Percentiles rank a stretch among this genome's conserved stretches.
Evolutionary conservation across 345 rosid species (phyloP).

Genomic region (Camelina laxa): DNA sequence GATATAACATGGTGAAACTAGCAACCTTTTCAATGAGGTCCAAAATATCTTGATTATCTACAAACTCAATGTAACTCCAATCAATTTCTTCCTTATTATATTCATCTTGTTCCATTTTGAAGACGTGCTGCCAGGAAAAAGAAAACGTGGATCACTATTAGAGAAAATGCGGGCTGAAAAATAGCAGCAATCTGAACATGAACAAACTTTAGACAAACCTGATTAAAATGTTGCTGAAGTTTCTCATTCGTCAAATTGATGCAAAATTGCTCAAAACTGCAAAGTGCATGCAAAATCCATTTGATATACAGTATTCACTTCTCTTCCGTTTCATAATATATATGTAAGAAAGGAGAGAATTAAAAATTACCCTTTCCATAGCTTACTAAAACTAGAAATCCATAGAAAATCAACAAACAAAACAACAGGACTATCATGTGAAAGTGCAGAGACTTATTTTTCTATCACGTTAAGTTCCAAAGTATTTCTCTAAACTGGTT

Average conservation of each 20-base stretch:
- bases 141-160: constrained; percentile 36
- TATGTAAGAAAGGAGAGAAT: constrained; percentile 1
- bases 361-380: constrained; percentile 3
- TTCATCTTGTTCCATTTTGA: constrained; percentile 99
- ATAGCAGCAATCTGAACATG: constrained; percentile 26
- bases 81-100: constrained; percentile 92
- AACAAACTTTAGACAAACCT: constrained; percentile 56
- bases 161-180: constrained; percentile 30
- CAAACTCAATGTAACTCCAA: constrained; percentile 99
- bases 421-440: constrained; percentile 25
- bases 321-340: neutral
- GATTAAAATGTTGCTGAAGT: constrained; percentile 99
- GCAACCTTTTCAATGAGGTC: constrained; percentile 97
- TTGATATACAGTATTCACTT: neutral
- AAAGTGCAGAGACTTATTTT: neutral
- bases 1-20: constrained; percentile 34
- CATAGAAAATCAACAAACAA: constrained; percentile 28
- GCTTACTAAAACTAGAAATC: constrained; percentile 24
- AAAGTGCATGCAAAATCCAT: constrained; percentile 38
- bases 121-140: constrained; percentile 77
- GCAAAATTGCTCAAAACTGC: constrained; percentile 99
- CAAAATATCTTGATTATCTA: constrained; percentile 90
- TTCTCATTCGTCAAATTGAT: constrained; percentile 99
- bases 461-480: constrained; percentile 21
- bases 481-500: constrained; percentile 12